These are phyloP conservation scores for Puccinia brachypodii DNA, from an alignment of 1,284 basidiomycete genomes.

Conservation along the genomic window DNA sequence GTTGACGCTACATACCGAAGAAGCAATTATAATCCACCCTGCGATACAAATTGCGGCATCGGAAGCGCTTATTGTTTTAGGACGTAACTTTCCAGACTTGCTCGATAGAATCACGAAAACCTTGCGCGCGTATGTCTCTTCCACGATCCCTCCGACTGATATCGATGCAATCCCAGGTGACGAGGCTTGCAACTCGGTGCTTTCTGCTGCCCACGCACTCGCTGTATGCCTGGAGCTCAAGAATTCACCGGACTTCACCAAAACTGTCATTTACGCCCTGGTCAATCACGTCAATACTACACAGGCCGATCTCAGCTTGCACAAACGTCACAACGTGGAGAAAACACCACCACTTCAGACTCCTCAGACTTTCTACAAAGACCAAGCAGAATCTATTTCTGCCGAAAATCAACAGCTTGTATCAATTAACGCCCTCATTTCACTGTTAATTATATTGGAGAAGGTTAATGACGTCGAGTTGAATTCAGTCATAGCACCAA, in stretches of 20 bases:
- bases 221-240: slow-evolving; percentile 33
- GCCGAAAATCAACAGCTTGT: slow-evolving; percentile 29
- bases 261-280: slow-evolving; percentile 31
- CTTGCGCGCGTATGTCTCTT: slow-evolving; percentile 33
- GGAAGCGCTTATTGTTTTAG: slow-evolving; percentile 39
- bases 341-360: slow-evolving; percentile 10
- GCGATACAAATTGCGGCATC: slow-evolving; percentile 29
- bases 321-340: neutral
- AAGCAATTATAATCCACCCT: slow-evolving; percentile 37
- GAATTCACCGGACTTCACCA: slow-evolving; percentile 30
- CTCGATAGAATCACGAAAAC: slow-evolving; percentile 19
- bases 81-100: slow-evolving; percentile 38
- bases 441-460: slow-evolving; percentile 23
- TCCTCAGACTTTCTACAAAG: neutral
- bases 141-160: slow-evolving; percentile 24
- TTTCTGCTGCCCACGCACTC: slow-evolving; percentile 40
- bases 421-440: slow-evolving; percentile 37
- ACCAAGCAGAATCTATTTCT: slow-evolving; percentile 17
- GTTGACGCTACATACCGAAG: slow-evolving; percentile 30
- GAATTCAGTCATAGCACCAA: slow-evolving; percentile 65
- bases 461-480: slow-evolving; percentile 31
- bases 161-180: neutral
- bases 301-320: slow-evolving; percentile 8
- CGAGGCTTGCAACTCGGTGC: slow-evolving; percentile 13
- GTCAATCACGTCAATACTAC: slow-evolving; percentile 42